Evolutionary conservation across 768 basidiomycete species (phyloP), one percentile per base, ranked within the genome.

Genomic region (Lyophyllum shimeji): DNA sequence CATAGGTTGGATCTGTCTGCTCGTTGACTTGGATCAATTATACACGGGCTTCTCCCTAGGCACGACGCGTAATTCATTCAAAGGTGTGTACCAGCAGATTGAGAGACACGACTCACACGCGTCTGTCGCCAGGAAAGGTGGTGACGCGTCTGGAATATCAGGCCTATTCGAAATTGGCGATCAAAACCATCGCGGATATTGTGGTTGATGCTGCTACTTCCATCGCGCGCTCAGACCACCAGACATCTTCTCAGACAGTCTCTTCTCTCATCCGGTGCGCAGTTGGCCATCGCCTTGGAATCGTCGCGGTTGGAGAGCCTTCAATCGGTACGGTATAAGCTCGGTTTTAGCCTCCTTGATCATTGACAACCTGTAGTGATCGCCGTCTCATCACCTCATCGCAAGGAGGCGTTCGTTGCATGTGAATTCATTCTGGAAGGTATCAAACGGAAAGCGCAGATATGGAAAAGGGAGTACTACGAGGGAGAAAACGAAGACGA

Each of bases 391-490:
- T 86, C 89, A 11, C 88, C 92, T 7, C 93, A 94, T 69, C 81
- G 93, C 29, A 86, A 84, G 62, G 90, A 91, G 65, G 86, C 90
- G 7, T 93, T 94, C 66, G 70, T 76, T 50, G 86, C 85, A 17
- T 92, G 90, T 67, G 92, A 94, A 69, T 82, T 75, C 62, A 84
- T 95, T 56, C 76, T 96, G n/a, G 94, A 96, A 68, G 81, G 86
- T 55, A 86, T 95, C 53, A 96, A 96, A 75, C 72, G 71, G 57
- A 87, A 83, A 64, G 91, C 81, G 40, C 93, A 92, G 69, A 89
- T 95, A 60, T 96, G 94, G 94, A 95, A 96, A 75, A 74, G 89
- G 63, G 94, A 95, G 67, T 90, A 82, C 65, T 95, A 95, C 63
- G 87, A 87, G 64, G 88, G 84, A 7, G 81, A 84, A 61, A 68